Evolutionary conservation across 805 yeast species (phyloP), one percentile per base, ranked within the genome.

Genomic region (Candida saitoana): DNA sequence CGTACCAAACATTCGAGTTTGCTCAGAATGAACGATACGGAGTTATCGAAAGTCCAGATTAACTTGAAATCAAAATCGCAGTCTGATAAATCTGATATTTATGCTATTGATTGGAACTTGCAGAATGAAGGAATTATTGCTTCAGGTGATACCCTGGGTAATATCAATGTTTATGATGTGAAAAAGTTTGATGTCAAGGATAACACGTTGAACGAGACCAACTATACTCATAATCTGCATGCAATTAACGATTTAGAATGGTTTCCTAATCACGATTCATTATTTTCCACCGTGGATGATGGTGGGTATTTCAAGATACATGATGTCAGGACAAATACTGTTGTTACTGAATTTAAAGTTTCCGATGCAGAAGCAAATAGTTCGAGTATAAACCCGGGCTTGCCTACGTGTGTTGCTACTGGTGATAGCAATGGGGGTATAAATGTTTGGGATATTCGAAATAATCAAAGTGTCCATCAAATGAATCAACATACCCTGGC

Each of bases 171-270:
- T 2, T 87, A 85, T 82, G 91, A 90, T 56, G 62, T 90, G 2
- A 74, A 63, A 11, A 59, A 62, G 44, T 76, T 67, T 44, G n/a
- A 25, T 24, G 18, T 4, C 3, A 27, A 38, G 3, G 32, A 30
- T 5, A 18, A 18, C 9, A 24, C 14, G 12, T 33, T 42, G 18
- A 38, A 42, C 20, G 42, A 40, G 19, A 16, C 24, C 60, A 63
- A n/a, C 17, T 36, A 37, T 25, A 24, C 16, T 38, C 22, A 37
- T 69, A 15, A 74, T 44, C 56, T 55, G 2, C 55, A 54, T 2
- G 87, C 89, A 0, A 73, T 82, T 12, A 90, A 89, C 57, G 90
- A 83, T 50, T 69, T 85, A 1, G 74, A 80, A 41, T 89, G 90
- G 88, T 65, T 76, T 41, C 76, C 77, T 2, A 60, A 63, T 27